Evolutionary conservation across 228 moss, liverwort and hornwort genomes (phyloP).

Genomic region (Sphagnum fallax): DNA sequence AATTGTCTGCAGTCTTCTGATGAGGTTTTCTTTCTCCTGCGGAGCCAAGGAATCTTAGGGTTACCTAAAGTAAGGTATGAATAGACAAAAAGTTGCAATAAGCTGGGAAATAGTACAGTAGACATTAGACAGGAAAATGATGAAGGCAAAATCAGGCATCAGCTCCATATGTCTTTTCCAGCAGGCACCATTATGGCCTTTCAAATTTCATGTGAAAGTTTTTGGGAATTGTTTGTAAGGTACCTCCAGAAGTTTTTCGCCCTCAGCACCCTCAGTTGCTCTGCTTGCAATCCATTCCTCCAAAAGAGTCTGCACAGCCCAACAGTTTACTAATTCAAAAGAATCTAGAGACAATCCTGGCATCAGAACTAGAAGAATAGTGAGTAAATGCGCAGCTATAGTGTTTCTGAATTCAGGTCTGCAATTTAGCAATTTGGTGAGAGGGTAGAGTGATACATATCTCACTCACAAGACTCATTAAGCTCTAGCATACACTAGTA

Average conservation of each 20-base stretch:
- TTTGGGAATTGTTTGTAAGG: not conserved
- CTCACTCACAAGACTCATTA: no score
- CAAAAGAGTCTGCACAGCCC: conserved; percentile 57
- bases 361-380: not conserved
- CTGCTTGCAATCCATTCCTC: conserved; percentile 93
- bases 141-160: not conserved
- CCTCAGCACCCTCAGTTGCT: conserved; percentile 49
- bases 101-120: conserved; percentile 6
- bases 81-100: not conserved
- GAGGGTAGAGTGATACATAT: no score
- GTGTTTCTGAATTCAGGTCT: no score
- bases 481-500: no score
- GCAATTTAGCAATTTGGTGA: no score
- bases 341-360: conserved; percentile 6
- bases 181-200: not conserved
- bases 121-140: not conserved
- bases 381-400: not conserved
- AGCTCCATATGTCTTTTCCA: not conserved
- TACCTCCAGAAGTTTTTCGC: conserved; percentile 30
- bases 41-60: not conserved
- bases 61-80: not conserved
- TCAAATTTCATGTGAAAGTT: not conserved
- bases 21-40: conserved; percentile 63
- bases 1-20: conserved; percentile 66
- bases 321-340: not conserved